A percentile compares a stretch with the other conserved stretches of the same genome.
Conservation (phyloP, 2,329 filamentous ascomycete species). For the Alternaria consortialis region DNA sequence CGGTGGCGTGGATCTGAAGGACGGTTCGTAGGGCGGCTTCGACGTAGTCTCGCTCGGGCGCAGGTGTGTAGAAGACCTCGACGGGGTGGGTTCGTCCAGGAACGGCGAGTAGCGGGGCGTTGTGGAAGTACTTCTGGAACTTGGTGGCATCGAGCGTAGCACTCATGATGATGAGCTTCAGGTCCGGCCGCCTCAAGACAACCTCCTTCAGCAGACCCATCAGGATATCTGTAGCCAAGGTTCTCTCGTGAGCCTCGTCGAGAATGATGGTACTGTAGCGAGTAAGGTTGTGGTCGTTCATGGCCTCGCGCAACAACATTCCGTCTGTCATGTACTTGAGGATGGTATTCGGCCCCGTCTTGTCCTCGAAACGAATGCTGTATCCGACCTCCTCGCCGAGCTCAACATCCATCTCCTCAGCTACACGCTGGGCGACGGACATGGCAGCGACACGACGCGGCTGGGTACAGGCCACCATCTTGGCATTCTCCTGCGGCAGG, state of each 20-base stretch:
- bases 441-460: slow-evolving; percentile 96
- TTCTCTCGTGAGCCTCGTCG: slow-evolving; percentile 97
- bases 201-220: slow-evolving; percentile 96
- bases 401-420: slow-evolving; percentile 91
- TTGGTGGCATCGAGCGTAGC: slow-evolving; percentile 97
- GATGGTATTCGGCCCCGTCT: slow-evolving; percentile 83
- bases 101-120: slow-evolving; percentile 91
- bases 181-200: slow-evolving; percentile 80
- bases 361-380: slow-evolving; percentile 96
- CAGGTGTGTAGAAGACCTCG: slow-evolving; percentile 97
- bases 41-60: slow-evolving; percentile 95
- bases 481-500: slow-evolving; percentile 82
- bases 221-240: slow-evolving; percentile 92
- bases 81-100: slow-evolving; percentile 95
- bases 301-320: slow-evolving; percentile 94
- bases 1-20: slow-evolving; percentile 92
- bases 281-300: slow-evolving; percentile 87
- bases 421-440: slow-evolving; percentile 96
- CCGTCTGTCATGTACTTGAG: slow-evolving; percentile 99
- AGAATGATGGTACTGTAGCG: slow-evolving; percentile 97
- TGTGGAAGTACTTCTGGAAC: slow-evolving; percentile 96
- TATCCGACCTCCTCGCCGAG: slow-evolving; percentile 95
- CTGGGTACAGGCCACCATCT: slow-evolving; percentile 96
- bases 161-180: slow-evolving; percentile 96
- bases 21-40: slow-evolving; percentile 95